Percentiles rank a stretch among this genome's conserved stretches.
These are phyloP conservation scores for Helianthus annuus DNA, from an alignment of 129 eudicot species.

Conservation along the genomic window HanXRQr2.0-SUNRISE NC_035437.2:164224594-164225093, in stretches of 20 bases:
- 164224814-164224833: not conserved
- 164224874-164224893: not conserved
- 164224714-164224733: not conserved
- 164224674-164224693: not conserved
- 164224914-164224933: not conserved
- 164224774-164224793: not conserved
- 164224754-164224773: not conserved
- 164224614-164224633: not conserved
- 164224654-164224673: not conserved
- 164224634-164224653: not conserved
- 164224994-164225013: slow-evolving; percentile 41
- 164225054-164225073: slow-evolving; percentile 29
- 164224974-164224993: slow-evolving; percentile 36
- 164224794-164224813: not conserved
- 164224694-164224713: not conserved
- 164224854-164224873: not conserved
- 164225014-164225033: slow-evolving; percentile 42
- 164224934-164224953: slow-evolving; percentile 1
- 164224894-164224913: not conserved
- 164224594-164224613: not conserved
- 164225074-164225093: not conserved
- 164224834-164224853: not conserved
- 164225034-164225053: slow-evolving; percentile 44
- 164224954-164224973: slow-evolving; percentile 19
- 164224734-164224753: not conserved